Evolutionary conservation across 2,329 filamentous ascomycete genomes (phyloP).

Genomic region (Alternaria arbusti): DNA sequence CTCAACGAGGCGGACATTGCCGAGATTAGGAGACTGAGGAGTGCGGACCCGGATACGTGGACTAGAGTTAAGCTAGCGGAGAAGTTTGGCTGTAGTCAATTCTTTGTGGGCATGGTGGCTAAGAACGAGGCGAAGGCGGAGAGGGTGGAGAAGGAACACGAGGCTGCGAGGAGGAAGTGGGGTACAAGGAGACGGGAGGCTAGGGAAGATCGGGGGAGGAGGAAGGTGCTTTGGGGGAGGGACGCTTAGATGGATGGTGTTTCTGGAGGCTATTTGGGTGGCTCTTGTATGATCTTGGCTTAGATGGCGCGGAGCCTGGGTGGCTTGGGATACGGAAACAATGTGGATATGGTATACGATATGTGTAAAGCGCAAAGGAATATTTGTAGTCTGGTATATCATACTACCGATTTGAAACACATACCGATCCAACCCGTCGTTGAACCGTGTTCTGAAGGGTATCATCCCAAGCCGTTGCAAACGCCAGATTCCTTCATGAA

Average conservation of each 20-base stretch:
- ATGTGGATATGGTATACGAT: not conserved
- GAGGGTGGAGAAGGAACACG: constrained; percentile 56
- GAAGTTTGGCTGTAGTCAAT: constrained; percentile 67
- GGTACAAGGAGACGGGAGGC: constrained; percentile 65
- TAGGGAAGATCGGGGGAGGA: constrained; percentile 65
- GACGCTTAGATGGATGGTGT: constrained; percentile 52
- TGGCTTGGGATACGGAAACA: not conserved
- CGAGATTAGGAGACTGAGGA: constrained; percentile 64
- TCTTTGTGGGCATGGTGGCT: constrained; percentile 67
- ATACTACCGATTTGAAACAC: not conserved
- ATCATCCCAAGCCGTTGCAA: not conserved
- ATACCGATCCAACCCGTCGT: not conserved
- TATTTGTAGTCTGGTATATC: not conserved
- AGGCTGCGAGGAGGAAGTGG: constrained; percentile 65
- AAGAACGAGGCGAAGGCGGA: constrained; percentile 52
- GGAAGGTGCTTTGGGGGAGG: constrained; percentile 66
- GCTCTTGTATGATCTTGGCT: not conserved
- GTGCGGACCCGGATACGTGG: constrained; percentile 64
- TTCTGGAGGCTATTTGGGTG: not conserved
- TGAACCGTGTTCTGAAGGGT: not conserved
- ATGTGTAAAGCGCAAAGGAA: not conserved
- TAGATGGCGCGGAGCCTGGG: not conserved
- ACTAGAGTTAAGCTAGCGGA: constrained; percentile 65
- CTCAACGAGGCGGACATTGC: constrained; percentile 62
- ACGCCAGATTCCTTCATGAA: not conserved